A percentile compares a stretch with the other conserved stretches of the same genome.
Conservation (phyloP, 805 yeast genomes). For the Nakazawaea laoshanensis region DNA sequence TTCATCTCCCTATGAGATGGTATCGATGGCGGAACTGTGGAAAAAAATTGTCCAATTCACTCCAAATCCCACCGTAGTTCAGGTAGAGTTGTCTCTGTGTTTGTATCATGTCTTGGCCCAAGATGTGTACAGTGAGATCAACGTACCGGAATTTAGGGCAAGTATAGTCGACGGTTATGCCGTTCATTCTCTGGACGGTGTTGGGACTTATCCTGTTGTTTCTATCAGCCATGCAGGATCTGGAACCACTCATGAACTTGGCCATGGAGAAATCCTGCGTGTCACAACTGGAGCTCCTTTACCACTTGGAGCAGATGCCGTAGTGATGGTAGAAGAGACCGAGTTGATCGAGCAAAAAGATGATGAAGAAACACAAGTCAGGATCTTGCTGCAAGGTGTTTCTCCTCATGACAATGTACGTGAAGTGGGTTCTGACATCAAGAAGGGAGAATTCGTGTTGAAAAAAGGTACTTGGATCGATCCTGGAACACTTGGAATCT, state of each 20-base stretch:
- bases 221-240: slow-evolving; percentile 35
- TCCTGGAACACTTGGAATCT: slow-evolving; percentile 37
- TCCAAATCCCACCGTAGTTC: slow-evolving; percentile 19
- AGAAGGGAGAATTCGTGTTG: slow-evolving; percentile 28
- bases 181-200: slow-evolving; percentile 34
- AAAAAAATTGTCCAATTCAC: slow-evolving; percentile 23
- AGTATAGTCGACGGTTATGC: slow-evolving; percentile 53
- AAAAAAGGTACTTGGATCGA: slow-evolving; percentile 28
- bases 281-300: slow-evolving; percentile 52
- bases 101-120: slow-evolving; percentile 33
- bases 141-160: slow-evolving; percentile 43
- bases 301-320: slow-evolving; percentile 45
- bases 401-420: slow-evolving; percentile 35
- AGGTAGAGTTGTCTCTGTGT: slow-evolving; percentile 19
- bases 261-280: slow-evolving; percentile 30
- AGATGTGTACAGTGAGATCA: slow-evolving; percentile 27
- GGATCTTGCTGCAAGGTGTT: slow-evolving; percentile 30
- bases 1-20: slow-evolving; percentile 40
- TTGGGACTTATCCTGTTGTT: slow-evolving; percentile 33
- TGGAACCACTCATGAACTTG: slow-evolving; percentile 15
- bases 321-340: slow-evolving; percentile 48
- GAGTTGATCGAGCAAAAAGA: slow-evolving; percentile 22
- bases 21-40: slow-evolving; percentile 32
- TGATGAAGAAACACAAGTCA: slow-evolving; percentile 34
- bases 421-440: slow-evolving; percentile 37